Conservation (phyloP, 1,284 basidiomycete genomes). For the Somion occarium region DNA sequence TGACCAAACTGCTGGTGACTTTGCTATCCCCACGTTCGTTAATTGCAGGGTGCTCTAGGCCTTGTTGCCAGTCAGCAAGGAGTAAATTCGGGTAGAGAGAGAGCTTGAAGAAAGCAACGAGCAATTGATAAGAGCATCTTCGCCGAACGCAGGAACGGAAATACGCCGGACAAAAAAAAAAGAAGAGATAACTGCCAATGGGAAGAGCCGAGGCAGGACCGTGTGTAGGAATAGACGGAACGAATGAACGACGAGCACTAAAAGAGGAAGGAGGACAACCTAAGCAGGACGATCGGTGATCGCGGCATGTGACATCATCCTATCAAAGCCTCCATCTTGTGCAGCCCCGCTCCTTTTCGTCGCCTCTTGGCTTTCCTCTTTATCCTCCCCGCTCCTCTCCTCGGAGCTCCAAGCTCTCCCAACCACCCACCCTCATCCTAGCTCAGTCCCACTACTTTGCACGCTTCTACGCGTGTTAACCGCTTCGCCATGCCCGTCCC, state of each 20-base stretch:
- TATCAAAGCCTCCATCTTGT: not conserved
- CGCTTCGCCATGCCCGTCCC: constrained; percentile 22
- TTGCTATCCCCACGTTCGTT: too few relatives aligned
- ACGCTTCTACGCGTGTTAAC: not conserved
- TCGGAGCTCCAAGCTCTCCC: not conserved
- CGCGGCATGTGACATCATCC: constrained; percentile 5
- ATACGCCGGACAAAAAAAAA: not conserved
- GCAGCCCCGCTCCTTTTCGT: not conserved
- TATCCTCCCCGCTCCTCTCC: too few relatives aligned
- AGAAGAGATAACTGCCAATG: not conserved
- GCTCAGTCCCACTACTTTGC: not conserved
- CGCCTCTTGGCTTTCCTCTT: too few relatives aligned
- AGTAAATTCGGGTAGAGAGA: not conserved
- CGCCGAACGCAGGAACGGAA: not conserved
- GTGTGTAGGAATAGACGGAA: constrained; percentile 2
- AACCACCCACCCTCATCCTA: not conserved
- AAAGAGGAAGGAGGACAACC: not conserved
- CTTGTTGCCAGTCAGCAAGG: not conserved
- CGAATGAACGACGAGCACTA: not conserved
- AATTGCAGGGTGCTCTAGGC: too few relatives aligned
- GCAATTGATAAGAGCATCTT: not conserved
- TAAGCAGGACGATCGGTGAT: constrained; percentile 2
- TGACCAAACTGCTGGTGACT: too few relatives aligned
- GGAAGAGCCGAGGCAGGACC: not conserved
- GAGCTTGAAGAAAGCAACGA: not conserved